A percentile compares a stretch with the other conserved stretches of the same genome.
phyloP scores from a whole-genome alignment of 257 asterid species.

The Mitragyna speciosa region DNA sequence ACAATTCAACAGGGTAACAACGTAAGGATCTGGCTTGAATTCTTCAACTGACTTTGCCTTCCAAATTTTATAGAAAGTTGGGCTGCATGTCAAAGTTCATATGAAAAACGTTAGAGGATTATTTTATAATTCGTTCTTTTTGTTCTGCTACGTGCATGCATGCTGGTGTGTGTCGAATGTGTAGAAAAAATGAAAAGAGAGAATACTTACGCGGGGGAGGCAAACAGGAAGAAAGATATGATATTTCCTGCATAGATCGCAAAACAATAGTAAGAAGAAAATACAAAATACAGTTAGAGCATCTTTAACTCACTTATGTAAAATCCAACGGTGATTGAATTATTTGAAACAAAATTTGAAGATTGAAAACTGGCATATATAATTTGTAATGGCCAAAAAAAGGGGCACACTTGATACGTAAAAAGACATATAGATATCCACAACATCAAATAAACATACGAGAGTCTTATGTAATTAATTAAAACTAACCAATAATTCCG shows the following conservation, averaged over 20 bases:
- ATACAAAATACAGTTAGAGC: no score
- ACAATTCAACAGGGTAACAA: conserved; percentile 56
- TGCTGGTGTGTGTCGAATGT: no score
- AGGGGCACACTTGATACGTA: no score
- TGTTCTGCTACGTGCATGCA: neutral
- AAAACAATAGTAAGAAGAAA: neutral
- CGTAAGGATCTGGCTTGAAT: conserved; percentile 50
- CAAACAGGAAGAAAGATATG: conserved; percentile 10
- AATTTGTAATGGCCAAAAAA: no score
- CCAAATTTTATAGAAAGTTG: conserved; percentile 51
- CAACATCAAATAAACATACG: no score
- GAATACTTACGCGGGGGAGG: neutral
- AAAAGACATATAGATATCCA: no score
- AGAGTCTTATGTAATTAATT: no score
- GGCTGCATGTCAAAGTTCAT: conserved; percentile 39
- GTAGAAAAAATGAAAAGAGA: neutral
- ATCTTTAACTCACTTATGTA: no score
- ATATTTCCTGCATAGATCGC: conserved; percentile 11
- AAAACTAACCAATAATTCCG: neutral
- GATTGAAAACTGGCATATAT: no score
- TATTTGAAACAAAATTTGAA: no score
- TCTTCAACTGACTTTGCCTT: conserved; percentile 51
- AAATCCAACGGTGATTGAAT: no score
- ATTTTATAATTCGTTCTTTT: neutral
- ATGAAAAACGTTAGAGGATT: neutral